A percentile compares a stretch with the other conserved stretches of the same genome.
Conservation (phyloP, 768 basidiomycete genomes). For the Collybia nuda region DNA sequence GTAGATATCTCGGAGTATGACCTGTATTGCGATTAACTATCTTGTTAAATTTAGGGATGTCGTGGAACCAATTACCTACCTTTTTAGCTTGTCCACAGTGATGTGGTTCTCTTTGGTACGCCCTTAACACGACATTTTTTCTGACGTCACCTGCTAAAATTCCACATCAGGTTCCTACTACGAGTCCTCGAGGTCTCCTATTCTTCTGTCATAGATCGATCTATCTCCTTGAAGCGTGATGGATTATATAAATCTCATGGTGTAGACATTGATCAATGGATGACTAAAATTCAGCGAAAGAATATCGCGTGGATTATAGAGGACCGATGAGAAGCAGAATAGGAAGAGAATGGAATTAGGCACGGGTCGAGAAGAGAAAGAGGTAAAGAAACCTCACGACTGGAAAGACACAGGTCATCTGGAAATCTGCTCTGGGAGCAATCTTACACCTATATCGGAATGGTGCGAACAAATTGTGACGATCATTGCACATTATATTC, state of each 20-base stretch:
- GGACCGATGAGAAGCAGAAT: slow-evolving; percentile 31
- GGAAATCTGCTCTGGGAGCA: no score
- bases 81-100: slow-evolving; percentile 61
- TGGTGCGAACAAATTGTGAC: no score
- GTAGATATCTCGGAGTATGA: no score
- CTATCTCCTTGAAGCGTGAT: slow-evolving; percentile 56
- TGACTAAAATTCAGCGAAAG: slow-evolving; percentile 41
- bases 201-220: slow-evolving; percentile 57
- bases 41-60: slow-evolving; percentile 45
- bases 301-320: slow-evolving; percentile 60
- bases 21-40: neutral
- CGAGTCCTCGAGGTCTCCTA: slow-evolving; percentile 67
- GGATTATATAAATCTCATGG: slow-evolving; percentile 56
- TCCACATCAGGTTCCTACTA: slow-evolving; percentile 47
- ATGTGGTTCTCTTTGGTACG: slow-evolving; percentile 60
- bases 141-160: neutral
- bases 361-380: no score
- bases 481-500: no score
- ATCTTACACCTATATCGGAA: no score
- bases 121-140: neutral
- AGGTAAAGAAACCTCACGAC: no score
- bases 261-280: slow-evolving; percentile 61
- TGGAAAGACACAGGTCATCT: no score
- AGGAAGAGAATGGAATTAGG: no score
- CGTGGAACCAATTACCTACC: slow-evolving; percentile 71